Conservation (phyloP, 2,329 filamentous ascomycete genomes). For the Trichophyton equinum region DNA sequence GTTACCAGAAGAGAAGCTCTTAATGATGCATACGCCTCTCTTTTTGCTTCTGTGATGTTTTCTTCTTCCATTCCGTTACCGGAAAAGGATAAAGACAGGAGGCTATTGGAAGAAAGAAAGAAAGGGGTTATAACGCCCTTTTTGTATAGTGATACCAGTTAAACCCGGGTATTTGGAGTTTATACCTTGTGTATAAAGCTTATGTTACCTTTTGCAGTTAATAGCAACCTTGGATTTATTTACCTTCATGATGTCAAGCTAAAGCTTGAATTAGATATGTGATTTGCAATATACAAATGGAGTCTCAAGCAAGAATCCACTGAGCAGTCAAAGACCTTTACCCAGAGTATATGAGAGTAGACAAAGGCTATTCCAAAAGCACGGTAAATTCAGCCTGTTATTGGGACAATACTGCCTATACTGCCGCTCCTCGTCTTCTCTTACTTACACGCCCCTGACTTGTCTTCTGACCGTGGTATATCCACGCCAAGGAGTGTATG, state of each 20-base stretch:
- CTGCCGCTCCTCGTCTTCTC: too few relatives aligned
- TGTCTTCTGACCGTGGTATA: neutral
- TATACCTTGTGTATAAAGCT: neutral
- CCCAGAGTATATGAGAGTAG: too few relatives aligned
- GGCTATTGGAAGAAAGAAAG: constrained; percentile 50
- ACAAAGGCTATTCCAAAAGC: too few relatives aligned
- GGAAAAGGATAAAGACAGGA: constrained; percentile 46
- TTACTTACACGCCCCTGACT: too few relatives aligned
- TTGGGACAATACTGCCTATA: too few relatives aligned
- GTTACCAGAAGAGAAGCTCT: constrained; percentile 46
- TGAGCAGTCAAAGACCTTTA: neutral
- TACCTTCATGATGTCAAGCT: neutral
- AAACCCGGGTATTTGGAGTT: neutral
- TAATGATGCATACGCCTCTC: constrained; percentile 49
- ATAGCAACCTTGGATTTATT: neutral
- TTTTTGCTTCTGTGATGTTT: constrained; percentile 55
- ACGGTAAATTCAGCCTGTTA: too few relatives aligned
- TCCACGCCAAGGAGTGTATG: neutral
- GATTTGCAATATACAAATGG: neutral
- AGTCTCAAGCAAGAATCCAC: too few relatives aligned
- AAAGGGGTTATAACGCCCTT: constrained; percentile 59
- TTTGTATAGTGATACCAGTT: constrained; percentile 30
- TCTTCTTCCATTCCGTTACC: constrained; percentile 32
- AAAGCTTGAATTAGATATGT: neutral
- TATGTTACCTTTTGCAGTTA: neutral